A percentile compares a stretch with the other conserved stretches of the same genome.
Conservation (phyloP, 805 yeast species). For the Ascoidea tarda region DNA sequence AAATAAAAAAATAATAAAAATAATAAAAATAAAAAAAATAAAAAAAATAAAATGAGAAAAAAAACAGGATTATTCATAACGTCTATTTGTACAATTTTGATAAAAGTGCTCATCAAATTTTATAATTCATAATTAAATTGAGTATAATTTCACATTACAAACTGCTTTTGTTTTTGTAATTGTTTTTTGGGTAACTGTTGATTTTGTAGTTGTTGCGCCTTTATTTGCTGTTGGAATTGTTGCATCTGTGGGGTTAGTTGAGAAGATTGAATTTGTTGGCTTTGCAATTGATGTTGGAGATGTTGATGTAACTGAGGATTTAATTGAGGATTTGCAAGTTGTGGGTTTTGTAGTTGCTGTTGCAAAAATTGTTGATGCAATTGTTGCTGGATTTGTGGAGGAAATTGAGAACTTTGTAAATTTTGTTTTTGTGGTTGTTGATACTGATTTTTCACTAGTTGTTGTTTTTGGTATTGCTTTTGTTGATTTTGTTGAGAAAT, state of each 20-base stretch:
- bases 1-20: no score
- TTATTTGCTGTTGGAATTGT: constrained; percentile 14
- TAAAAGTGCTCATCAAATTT: no score
- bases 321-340: constrained; percentile 22
- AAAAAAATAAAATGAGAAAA: no score
- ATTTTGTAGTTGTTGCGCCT: constrained; percentile 14
- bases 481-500: not conserved
- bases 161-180: no score
- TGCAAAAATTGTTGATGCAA: constrained; percentile 1
- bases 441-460: not conserved
- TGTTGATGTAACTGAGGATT: constrained; percentile 11
- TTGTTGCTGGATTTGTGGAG: not conserved
- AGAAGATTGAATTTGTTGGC: constrained; percentile 15
- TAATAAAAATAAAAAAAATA: no score
- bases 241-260: constrained; percentile 17
- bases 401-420: not conserved
- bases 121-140: no score
- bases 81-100: not conserved
- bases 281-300: not conserved
- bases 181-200: not conserved
- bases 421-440: not conserved
- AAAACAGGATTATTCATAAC: not conserved
- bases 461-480: not conserved
- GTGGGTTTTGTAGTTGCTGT: constrained; percentile 27
- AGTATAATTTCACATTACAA: no score